Conservation (phyloP, 2,329 filamentous ascomycete genomes). For the Exutisphaerella laricina region DNA sequence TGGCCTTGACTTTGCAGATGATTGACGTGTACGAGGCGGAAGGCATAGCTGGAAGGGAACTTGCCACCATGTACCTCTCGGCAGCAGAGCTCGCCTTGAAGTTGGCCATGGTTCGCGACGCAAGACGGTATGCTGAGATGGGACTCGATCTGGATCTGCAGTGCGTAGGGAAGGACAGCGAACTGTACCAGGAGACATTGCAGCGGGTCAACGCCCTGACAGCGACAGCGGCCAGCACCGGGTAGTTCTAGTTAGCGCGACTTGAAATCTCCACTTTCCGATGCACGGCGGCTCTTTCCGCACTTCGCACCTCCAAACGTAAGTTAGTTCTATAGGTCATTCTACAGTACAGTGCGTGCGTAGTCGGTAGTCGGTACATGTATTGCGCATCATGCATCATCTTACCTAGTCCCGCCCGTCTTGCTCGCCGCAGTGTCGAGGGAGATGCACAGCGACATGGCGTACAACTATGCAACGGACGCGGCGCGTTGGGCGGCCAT, state of each 20-base stretch:
- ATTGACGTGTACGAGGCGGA: constrained; percentile 16
- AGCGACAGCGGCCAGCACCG: too few species aligned
- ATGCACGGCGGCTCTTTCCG: too few species aligned
- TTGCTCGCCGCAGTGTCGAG: too few species aligned
- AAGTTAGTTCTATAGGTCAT: too few species aligned
- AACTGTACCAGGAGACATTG: constrained; percentile 10
- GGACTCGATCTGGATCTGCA: constrained; percentile 13
- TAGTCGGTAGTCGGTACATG: too few species aligned
- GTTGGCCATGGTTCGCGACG: constrained; percentile 4
- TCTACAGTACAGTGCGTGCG: too few species aligned
- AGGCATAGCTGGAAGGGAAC: constrained; percentile 12
- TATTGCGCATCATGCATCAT: too few species aligned
- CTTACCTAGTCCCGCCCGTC: too few species aligned
- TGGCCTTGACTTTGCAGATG: constrained; percentile 9
- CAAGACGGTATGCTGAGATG: constrained; percentile 4
- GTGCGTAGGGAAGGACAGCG: constrained; percentile 15
- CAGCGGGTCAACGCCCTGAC: too few species aligned
- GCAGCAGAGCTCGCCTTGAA: constrained; percentile 16
- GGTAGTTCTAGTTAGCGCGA: too few species aligned
- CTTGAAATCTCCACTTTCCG: too few species aligned
- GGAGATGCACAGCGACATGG: not conserved
- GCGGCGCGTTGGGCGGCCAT: not conserved
- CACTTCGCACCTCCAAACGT: too few species aligned
- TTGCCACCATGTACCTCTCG: constrained; percentile 4
- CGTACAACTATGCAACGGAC: not conserved